Base-by-base conservation (phyloP, 495 filamentous ascomycete genomes). In the Aspergillus panamensis region DNA sequence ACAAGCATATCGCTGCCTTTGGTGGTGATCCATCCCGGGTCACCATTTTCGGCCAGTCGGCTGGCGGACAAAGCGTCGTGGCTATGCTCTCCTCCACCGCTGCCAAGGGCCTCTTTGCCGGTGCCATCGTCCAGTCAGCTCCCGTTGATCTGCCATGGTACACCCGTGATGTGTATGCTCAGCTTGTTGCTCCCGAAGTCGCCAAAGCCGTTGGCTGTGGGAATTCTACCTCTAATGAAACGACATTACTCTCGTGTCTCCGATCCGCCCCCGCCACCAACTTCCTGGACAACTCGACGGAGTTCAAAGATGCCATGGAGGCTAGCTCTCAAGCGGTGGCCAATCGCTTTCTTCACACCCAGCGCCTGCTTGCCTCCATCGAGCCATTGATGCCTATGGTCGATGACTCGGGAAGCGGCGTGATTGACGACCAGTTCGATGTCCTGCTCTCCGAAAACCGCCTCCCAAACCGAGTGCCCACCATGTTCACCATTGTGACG, bases 41-140 rank as follows among this genome's bases (percentile, higher is more conserved):
- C 17, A 83, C 78, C 1, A 72, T 80, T 19, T 78, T 79, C 60
- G 81, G 80, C 4, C 73, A 78, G 44, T 80, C 76, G 17, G 82
- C 83, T 9, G 81, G 84, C 20, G 84, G 72, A n/a, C 80, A 81
- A 14, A 75, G 71, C 32, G 77, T 82, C 0, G 68, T 82, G 8
- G 79, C 77, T 14, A 66, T 82, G 63, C 69, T 78, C 3, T 76
- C 79, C 37, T 69, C 70, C 3, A 58, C 58, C 8, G 59, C 60
- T 16, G 70, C 70, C 5, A 64, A 62, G 13, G 68, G 66, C n/a
- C 65, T 73, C 35, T 73, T 73, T 58, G 61, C 67, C 21, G 62
- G 55, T 1, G 70, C 70, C 2, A 65, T 73, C 19, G 62, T 66
- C 12, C 70, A 73, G 33, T 70, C 68, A 0, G 61, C 67, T 19